Evolutionary conservation across 371 early-diverging fungal species (phyloP).

Genomic region (Choanephora cucurbitarum): DNA sequence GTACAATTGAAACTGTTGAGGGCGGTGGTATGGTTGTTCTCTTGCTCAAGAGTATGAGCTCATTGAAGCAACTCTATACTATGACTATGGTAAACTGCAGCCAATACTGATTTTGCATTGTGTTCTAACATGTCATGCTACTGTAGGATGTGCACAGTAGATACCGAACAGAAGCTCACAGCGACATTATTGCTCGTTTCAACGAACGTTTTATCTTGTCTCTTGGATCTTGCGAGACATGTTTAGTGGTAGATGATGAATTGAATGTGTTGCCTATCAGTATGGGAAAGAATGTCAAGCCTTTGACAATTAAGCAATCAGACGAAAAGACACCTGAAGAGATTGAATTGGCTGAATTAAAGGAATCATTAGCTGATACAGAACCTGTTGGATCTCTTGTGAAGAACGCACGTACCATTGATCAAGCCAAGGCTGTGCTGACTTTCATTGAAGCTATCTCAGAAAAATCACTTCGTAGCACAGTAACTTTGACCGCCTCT

Average conservation of each 20-base stretch:
- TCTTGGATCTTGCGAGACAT: conserved; percentile 87
- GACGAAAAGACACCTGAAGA: conserved; percentile 65
- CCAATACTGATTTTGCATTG: neutral
- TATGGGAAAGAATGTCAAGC: conserved; percentile 88
- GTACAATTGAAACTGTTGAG: conserved; percentile 98
- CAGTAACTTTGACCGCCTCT: conserved; percentile 94
- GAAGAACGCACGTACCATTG: conserved; percentile 79
- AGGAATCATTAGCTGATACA: conserved; percentile 83
- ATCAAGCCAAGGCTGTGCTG: conserved; percentile 94
- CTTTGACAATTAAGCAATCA: conserved; percentile 63
- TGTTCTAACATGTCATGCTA: neutral
- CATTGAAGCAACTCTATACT: conserved; percentile 95
- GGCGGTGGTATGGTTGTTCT: conserved; percentile 98
- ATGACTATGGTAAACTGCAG: conserved; percentile 84
- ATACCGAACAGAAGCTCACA: conserved; percentile 92
- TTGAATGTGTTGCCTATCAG: conserved; percentile 95
- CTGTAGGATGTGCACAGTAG: conserved; percentile 88
- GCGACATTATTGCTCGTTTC: conserved; percentile 94
- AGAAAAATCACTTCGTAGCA: conserved; percentile 89
- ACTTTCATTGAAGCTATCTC: conserved; percentile 95
- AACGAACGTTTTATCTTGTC: conserved; percentile 98
- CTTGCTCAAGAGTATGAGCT: conserved; percentile 90
- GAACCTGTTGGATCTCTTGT: conserved; percentile 88
- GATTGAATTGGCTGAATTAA: conserved; percentile 78
- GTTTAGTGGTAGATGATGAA: conserved; percentile 96